Base-by-base conservation (phyloP, 169 alveolate species). In the Plasmodium chabaudi region DNA sequence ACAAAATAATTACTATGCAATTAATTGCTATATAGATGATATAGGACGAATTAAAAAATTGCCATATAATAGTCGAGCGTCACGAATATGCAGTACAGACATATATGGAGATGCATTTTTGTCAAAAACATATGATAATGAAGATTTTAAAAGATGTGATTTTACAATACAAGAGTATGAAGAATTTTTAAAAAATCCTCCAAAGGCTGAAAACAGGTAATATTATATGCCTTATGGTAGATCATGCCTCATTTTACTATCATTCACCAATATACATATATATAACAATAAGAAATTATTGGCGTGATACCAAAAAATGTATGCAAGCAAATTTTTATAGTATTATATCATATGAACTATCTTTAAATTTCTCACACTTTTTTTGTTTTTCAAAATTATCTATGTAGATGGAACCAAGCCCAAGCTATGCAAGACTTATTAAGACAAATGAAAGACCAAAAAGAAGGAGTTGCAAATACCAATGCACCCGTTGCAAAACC, bases 41-140 rank as follows among this genome's bases (percentile, higher is more conserved):
- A 82, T 96, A 23, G 98, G 98, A 46, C 77, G 97, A 19, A 95
- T 96, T 13, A 96, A 96, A 72, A 95, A 93, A 65, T 88, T 96
- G 57, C 97, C 97, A 6, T 89, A 86, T n/a, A 96, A 96, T 73
- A 94, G 98, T 15, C 69, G 98, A 39, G 98, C 98, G 10, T 90
- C 98, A 4, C 94, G 97, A 53, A 89, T 96, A 10, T 96, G 98
- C 60, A 95, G 97, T 47, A 67, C 91, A 82, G 97, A 96, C 56
- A 94, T 96, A 25, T 91, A 97, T 34, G 98, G 98, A 46, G 98
- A 96, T 75, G 96, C 98, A 53, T 96, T 95, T 79, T 70, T 96
- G 34, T 95, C 97, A 13, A 89, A 90, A 82, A 94, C 98, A 12
- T 96, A 93, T 68, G 98, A 96, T 86, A 97, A 96, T 70, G 96